Evolutionary conservation across 2,329 filamentous ascomycete genomes (phyloP).

Genomic region (Zopfia rhizophila): DNA sequence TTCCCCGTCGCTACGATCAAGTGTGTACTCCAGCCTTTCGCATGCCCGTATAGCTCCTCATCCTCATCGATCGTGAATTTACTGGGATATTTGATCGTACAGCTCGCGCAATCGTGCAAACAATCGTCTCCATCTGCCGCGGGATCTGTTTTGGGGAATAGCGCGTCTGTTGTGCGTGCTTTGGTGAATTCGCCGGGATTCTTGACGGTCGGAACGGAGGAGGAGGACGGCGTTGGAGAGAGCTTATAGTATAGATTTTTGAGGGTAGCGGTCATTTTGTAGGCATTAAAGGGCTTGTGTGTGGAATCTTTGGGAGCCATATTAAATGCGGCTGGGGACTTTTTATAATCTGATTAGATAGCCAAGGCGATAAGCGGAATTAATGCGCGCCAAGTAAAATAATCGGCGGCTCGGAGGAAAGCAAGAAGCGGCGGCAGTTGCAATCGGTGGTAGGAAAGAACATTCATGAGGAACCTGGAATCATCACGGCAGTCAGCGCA

Average conservation of each 20-base stretch:
- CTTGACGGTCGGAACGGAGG: conserved; percentile 42
- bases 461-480: too few relatives aligned
- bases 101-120: conserved; percentile 84
- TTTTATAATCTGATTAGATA: conserved; percentile 49
- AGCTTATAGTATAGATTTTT: conserved; percentile 52
- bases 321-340: conserved; percentile 12
- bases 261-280: conserved; percentile 49
- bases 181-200: conserved; percentile 58
- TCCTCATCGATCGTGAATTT: conserved; percentile 76
- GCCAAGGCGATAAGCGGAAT: conserved; percentile 44
- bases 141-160: conserved; percentile 82
- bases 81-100: conserved; percentile 81
- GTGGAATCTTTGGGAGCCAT: conserved; percentile 35
- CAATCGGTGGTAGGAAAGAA: too few relatives aligned
- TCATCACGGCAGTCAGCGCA: too few relatives aligned
- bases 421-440: too few relatives aligned
- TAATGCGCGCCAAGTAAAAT: conserved; percentile 27
- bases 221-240: conserved; percentile 38
- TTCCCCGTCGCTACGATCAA: conserved; percentile 94
- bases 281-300: conserved; percentile 41
- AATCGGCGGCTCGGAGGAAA: too few relatives aligned
- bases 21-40: conserved; percentile 90
- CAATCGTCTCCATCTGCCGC: conserved; percentile 88
- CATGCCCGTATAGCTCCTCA: conserved; percentile 83
- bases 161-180: conserved; percentile 57